Evolutionary conservation across 768 basidiomycete species (phyloP), one percentile per base, ranked within the genome.

Genomic region (Phallus indusiatus): DNA sequence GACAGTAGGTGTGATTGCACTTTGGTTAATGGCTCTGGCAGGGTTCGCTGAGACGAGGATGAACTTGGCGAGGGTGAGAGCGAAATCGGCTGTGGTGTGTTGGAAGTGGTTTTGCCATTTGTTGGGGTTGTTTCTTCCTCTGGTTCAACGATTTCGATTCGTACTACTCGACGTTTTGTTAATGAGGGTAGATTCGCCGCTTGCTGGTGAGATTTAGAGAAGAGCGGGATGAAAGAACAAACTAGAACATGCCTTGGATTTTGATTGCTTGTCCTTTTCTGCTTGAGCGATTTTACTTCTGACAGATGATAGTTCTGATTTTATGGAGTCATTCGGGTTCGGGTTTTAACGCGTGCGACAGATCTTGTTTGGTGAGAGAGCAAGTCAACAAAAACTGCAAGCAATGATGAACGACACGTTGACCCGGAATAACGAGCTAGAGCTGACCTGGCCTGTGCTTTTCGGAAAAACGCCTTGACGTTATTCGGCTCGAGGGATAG

Each of bases 381-480:
- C 1, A 17, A 49, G 24, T 8, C 8, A 42, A 17, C 24, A 5
- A 62, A 48, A 22, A 55, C 33, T 34, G 24, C 59, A 2, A 34
- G 18, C 56, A 51, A 42, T 50, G 34, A 61, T 46, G 10, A 47
- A n/a, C 16, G 42, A 18, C n/a, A 59, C 47, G 57, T 3, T 35
- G 4, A 9, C 46, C 24, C 85, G 2, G 71, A 65, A 9, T 83
- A 64, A 51, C 78, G 79, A 21, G 74, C 80, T 63, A 87, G 65
- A 3, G 73, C 82, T 12, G 76, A 69, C 48, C 86, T 74, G 1
- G 92, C 90, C 68, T 94, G 85, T 0, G 79, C 86, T 66, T 90
- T 75, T 61, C 93, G 75, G 66, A 88, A 95, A 35, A 88, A 67
- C 0, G 84, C 93, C 63, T 95, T 95, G 21, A 85, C 81, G 65